Percentiles rank a stretch among this genome's conserved stretches.
phyloP scores from a whole-genome alignment of 371 early-diverging fungal genomes.

The Lichtheimia corymbifera region DNA sequence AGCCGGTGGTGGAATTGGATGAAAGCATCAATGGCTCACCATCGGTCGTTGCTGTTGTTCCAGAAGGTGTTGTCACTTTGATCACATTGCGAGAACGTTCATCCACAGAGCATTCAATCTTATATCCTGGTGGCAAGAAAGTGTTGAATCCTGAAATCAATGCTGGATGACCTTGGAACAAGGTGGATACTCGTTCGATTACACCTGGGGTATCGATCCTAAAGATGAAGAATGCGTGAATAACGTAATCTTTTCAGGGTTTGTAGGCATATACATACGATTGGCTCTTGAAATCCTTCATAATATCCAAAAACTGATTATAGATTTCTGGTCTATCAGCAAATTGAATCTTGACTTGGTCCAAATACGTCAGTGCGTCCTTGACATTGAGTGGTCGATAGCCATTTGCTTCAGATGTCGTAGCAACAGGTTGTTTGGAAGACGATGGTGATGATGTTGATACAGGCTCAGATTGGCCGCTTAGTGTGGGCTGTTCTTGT shows the following conservation, averaged over 20 bases:
- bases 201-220: conserved; percentile 98
- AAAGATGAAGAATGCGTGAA: neutral
- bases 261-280: conserved; percentile 51
- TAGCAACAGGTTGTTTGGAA: neutral
- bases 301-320: conserved; percentile 97
- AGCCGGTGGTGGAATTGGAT: neutral
- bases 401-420: conserved; percentile 12
- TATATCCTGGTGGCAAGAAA: conserved; percentile 97
- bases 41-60: conserved; percentile 62
- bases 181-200: conserved; percentile 92
- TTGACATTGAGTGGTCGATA: conserved; percentile 61
- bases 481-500: no score
- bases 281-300: conserved; percentile 99
- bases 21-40: conserved; percentile 43
- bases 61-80: conserved; percentile 87
- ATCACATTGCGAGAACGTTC: conserved; percentile 71
- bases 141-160: conserved; percentile 99
- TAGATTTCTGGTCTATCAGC: conserved; percentile 93
- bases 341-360: conserved; percentile 96
- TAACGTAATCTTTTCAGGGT: neutral
- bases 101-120: conserved; percentile 85
- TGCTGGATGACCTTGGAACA: conserved; percentile 92
- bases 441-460: conserved; percentile 5
- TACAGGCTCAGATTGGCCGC: neutral
- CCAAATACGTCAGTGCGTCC: conserved; percentile 98